Percentiles rank a stretch among this genome's conserved stretches.
Conservation (phyloP, 2,329 filamentous ascomycete genomes). For the Microcyclospora tardicrescens region DNA sequence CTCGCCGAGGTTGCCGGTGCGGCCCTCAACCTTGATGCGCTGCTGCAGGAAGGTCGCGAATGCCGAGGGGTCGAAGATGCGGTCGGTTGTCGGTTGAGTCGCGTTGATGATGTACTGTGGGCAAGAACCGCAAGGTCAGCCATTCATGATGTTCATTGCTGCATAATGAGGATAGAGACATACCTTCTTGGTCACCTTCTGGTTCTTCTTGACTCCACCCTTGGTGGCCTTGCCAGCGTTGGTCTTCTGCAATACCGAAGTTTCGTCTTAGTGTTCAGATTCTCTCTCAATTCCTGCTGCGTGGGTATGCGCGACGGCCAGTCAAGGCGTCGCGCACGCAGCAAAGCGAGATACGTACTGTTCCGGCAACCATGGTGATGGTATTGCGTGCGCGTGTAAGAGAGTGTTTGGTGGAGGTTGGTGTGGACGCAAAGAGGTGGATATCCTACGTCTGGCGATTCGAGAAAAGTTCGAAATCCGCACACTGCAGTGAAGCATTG, state of each 20-base stretch:
- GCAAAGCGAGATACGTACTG: constrained; percentile 96
- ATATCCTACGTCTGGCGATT: constrained; percentile 63
- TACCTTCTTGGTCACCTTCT: constrained; percentile 82
- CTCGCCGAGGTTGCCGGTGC: constrained; percentile 95
- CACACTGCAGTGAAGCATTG: too few species aligned
- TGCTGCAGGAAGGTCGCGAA: constrained; percentile 99
- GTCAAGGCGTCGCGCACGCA: constrained; percentile 53
- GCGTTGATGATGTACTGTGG: constrained; percentile 95
- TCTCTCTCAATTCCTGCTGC: constrained; percentile 36
- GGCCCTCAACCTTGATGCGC: constrained; percentile 99
- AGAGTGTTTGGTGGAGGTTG: constrained; percentile 19
- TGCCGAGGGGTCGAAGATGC: constrained; percentile 98
- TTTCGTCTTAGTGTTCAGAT: constrained; percentile 34
- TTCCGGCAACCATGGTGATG: constrained; percentile 68
- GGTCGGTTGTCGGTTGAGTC: constrained; percentile 94
- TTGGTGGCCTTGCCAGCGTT: constrained; percentile 22
- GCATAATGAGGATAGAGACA: constrained; percentile 11
- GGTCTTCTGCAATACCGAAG: constrained; percentile 41
- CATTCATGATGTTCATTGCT: not conserved
- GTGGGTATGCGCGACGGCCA: constrained; percentile 7
- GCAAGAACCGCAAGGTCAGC: not conserved
- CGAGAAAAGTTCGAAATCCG: not conserved
- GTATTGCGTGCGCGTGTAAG: constrained; percentile 8
- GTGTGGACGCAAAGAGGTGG: constrained; percentile 65
- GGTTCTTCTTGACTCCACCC: constrained; percentile 33